Conservation (phyloP, 495 filamentous ascomycete species). For the Parathielavia appendiculata region DNA sequence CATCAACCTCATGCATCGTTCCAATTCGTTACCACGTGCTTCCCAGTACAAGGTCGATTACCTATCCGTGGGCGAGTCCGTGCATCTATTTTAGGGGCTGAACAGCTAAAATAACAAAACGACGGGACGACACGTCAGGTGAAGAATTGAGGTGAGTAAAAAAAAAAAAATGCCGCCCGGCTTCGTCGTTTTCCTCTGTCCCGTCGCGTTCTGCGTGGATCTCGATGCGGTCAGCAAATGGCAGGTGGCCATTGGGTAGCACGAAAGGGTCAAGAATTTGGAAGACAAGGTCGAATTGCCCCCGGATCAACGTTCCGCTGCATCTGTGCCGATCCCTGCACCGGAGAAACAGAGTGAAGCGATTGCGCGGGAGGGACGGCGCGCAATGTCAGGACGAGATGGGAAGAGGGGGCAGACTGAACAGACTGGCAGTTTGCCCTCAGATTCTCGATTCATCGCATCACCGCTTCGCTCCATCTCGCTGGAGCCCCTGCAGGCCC, state of each 20-base stretch:
- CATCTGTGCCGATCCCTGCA: conserved; percentile 12
- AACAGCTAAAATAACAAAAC: too few species aligned
- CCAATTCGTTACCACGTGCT: too few species aligned
- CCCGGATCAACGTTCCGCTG: background rate
- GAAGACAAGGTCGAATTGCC: background rate
- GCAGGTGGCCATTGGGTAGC: background rate
- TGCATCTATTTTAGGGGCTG: too few species aligned
- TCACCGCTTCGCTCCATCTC: background rate
- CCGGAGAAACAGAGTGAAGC: background rate
- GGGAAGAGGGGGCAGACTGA: conserved; percentile 2
- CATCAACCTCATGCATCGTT: too few species aligned
- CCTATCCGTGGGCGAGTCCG: too few species aligned
- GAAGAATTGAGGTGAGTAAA: too few species aligned
- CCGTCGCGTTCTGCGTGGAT: background rate
- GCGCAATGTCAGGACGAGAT: background rate
- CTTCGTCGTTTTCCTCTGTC: background rate
- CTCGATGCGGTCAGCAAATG: conserved; percentile 2
- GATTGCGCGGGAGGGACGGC: conserved; percentile 10
- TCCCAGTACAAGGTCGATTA: too few species aligned
- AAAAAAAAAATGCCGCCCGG: background rate
- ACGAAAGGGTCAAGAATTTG: conserved; percentile 2
- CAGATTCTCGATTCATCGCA: too few species aligned
- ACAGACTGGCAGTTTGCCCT: background rate
- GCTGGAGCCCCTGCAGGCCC: background rate
- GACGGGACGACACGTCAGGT: too few species aligned